Base-by-base conservation (phyloP, 176 grass and related monocot genomes). In the Avena insularis region DNA sequence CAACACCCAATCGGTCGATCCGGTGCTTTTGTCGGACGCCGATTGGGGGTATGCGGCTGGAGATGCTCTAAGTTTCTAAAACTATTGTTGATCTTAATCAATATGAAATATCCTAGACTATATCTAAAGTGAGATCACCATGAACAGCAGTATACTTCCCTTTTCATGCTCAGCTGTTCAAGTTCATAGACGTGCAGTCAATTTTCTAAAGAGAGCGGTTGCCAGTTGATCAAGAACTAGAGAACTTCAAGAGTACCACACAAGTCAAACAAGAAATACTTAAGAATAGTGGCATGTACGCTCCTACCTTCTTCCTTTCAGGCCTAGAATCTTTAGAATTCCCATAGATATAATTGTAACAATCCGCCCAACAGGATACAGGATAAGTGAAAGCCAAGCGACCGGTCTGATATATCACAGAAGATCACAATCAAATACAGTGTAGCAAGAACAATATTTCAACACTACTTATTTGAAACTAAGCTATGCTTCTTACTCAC, bases 321-420 rank as follows among this genome's bases (percentile, higher is more conserved):
- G 87, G 57, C 94, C 94, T 86, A 96, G 85, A 79, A 99, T 85
- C 92, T 94, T 96, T 63, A 99, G 91, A 70, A 99, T 99, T 80
- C 92, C 94, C 97, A 99, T 96, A 17, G 97, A 99, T 59, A 99
- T 86, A 82, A 96, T 93, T 50, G 97, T 94, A 68, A 93, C 92
- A 78, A 99, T 90, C 61, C 92, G 89, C 21, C 97, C 97, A 92
- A 96, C 94, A 20, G 94, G 97, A 83, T 99, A 96, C n/a, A 99
- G 82, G 84, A 99, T 85, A 47, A 99, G 61, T 0, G 97, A 96
- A 93, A 99, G 94, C 94, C 94, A 99, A 75, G 97, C 97, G 16
- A 99, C 94, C 0, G 97, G 94, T 87, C 97, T 99, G 94, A 94
- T 79, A 81, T 88, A 94, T 82, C 77, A 73, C 69, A 94, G 88